Percentiles rank a stretch among this genome's conserved stretches.
Evolutionary conservation across 2,329 filamentous ascomycete species (phyloP).

Genomic region (Fusarium oligoseptatum): DNA sequence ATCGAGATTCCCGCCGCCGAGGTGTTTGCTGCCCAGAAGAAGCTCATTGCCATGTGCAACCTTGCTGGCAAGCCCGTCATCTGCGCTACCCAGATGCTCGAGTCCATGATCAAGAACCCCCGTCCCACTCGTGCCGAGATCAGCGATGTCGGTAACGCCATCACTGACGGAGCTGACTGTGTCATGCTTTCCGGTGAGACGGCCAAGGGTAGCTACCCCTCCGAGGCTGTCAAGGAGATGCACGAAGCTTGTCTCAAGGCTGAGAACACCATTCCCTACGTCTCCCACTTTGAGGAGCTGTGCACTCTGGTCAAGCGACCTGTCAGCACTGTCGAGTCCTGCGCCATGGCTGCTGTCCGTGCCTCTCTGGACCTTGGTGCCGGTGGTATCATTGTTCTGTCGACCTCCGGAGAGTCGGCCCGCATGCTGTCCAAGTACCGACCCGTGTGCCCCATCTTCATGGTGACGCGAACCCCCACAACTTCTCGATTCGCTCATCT

Average conservation of each 20-base stretch:
- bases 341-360: conserved; percentile 96
- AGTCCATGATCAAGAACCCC: conserved; percentile 99
- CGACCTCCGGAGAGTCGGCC: conserved; percentile 94
- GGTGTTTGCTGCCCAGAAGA: conserved; percentile 99
- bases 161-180: conserved; percentile 97
- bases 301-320: conserved; percentile 86
- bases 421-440: conserved; percentile 98
- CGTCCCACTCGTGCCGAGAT: conserved; percentile 98
- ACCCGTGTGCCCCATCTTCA: conserved; percentile 98
- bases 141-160: conserved; percentile 97
- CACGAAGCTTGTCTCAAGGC: conserved; percentile 96
- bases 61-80: conserved; percentile 98
- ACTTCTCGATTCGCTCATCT: conserved; percentile 93
- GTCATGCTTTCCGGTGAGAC: conserved; percentile 99
- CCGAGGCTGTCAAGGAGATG: conserved; percentile 96
- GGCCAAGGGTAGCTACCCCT: conserved; percentile 95
- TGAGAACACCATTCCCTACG: conserved; percentile 97
- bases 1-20: conserved; percentile 99
- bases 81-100: conserved; percentile 99
- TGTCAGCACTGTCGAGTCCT: conserved; percentile 90
- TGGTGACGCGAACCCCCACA: conserved; percentile 90
- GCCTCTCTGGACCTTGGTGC: conserved; percentile 97
- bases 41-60: conserved; percentile 99
- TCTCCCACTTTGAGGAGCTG: conserved; percentile 96
- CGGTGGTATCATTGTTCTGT: conserved; percentile 94